These are phyloP conservation scores for Alternaria angustiovoidea DNA, from an alignment of 2,329 filamentous ascomycete species.

Conservation along the genomic window DNA sequence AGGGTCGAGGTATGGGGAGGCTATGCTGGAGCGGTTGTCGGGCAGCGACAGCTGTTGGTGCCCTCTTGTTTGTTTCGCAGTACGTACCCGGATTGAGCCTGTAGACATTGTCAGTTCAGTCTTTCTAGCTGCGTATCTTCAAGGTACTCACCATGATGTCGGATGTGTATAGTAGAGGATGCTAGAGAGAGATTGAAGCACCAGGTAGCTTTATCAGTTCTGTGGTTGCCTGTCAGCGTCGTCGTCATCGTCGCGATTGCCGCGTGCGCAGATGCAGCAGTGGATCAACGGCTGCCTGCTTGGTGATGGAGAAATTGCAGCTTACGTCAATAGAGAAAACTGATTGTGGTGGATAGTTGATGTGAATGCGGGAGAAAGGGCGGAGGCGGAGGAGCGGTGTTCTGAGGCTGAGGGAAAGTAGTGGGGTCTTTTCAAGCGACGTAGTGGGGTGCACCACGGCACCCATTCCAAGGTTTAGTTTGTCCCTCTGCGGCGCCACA, in stretches of 20 bases:
- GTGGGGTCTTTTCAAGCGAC: constrained; percentile 24
- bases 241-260: constrained; percentile 44
- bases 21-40: constrained; percentile 17
- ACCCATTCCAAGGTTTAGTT: constrained; percentile 18
- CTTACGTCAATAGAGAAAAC: constrained; percentile 41
- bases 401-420: constrained; percentile 33
- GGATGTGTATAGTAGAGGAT: constrained; percentile 31
- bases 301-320: constrained; percentile 10
- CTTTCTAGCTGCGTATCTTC: neutral
- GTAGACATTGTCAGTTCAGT: constrained; percentile 27
- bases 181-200: constrained; percentile 27
- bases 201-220: constrained; percentile 45
- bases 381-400: constrained; percentile 32
- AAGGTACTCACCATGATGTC: constrained; percentile 46
- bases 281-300: constrained; percentile 31
- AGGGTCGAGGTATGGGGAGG: constrained; percentile 8
- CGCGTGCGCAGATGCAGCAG: constrained; percentile 15
- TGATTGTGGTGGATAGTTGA: constrained; percentile 25
- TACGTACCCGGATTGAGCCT: constrained; percentile 58
- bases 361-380: constrained; percentile 26
- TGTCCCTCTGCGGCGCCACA: constrained; percentile 29
- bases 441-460: neutral
- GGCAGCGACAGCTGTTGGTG: constrained; percentile 23
- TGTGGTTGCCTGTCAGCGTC: constrained; percentile 49
- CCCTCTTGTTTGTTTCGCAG: constrained; percentile 21